These are phyloP conservation scores for Populus deltoides DNA, from an alignment of 345 rosid genomes.

Conservation along the genomic window DNA sequence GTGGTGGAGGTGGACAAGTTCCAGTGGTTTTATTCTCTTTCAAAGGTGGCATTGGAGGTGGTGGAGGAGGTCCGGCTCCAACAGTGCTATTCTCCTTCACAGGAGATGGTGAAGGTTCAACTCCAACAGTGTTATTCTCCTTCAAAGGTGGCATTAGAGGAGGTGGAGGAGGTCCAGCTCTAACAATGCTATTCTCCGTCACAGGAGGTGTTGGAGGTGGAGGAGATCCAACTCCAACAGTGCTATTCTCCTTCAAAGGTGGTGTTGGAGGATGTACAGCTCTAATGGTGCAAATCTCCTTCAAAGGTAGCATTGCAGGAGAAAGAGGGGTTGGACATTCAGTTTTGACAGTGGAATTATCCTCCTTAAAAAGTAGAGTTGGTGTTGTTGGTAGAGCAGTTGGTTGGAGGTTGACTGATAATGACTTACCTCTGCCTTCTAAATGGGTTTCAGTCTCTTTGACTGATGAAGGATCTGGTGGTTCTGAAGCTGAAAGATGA, in stretches of 20 bases:
- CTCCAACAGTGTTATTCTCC: no score
- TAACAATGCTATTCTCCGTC: neutral
- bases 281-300: neutral
- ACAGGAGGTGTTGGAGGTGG: neutral
- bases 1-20: neutral
- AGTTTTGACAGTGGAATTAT: neutral
- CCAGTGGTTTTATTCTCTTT: neutral
- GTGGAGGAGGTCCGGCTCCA: constrained; percentile 13
- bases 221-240: constrained; percentile 18
- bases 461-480: constrained; percentile 12
- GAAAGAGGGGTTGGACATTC: constrained; percentile 14
- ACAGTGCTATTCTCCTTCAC: constrained; percentile 3
- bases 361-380: constrained; percentile 1
- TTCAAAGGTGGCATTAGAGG: neutral
- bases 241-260: constrained; percentile 25
- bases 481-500: constrained; percentile 14
- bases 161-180: neutral
- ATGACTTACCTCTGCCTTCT: constrained; percentile 10
- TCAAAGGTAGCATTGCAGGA: constrained; percentile 18
- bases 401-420: neutral
- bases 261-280: constrained; percentile 17
- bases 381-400: constrained; percentile 17
- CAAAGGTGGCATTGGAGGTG: constrained; percentile 11
- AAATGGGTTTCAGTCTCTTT: constrained; percentile 14
- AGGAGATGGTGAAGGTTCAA: constrained; percentile 1